Evolutionary conservation across 2,329 filamentous ascomycete species (phyloP).

Genomic region (Aspergillus unguis): DNA sequence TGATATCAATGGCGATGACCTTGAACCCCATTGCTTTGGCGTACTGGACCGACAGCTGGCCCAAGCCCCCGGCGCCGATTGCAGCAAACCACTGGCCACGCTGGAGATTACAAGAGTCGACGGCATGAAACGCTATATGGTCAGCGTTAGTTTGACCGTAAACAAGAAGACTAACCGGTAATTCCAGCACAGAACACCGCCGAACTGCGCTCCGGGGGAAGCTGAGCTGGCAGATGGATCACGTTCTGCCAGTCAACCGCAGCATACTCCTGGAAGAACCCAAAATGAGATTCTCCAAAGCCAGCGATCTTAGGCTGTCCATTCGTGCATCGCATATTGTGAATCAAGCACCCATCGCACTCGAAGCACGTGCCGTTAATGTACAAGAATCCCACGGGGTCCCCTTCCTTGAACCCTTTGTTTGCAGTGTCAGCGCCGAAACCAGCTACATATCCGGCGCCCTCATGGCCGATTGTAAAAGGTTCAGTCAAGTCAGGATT

Average conservation of each 20-base stretch:
- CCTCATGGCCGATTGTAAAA: conserved; percentile 7
- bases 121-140: conserved; percentile 4
- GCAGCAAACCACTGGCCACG: conserved; percentile 29
- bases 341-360: conserved; percentile 7
- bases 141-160: background rate
- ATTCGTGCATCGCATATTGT: conserved; percentile 1
- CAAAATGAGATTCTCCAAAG: background rate
- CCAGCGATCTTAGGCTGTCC: background rate
- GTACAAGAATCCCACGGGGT: conserved; percentile 5
- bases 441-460: conserved; percentile 1
- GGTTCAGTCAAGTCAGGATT: background rate
- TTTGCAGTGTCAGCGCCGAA: background rate
- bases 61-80: conserved; percentile 28
- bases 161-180: background rate
- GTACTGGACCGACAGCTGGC: conserved; percentile 32
- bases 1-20: conserved; percentile 19
- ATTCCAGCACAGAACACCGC: conserved; percentile 10
- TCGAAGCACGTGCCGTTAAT: conserved; percentile 7
- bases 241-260: conserved; percentile 3
- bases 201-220: background rate
- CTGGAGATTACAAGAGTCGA: conserved; percentile 16
- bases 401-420: conserved; percentile 2
- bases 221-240: background rate
- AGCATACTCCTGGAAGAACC: background rate
- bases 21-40: conserved; percentile 25